Base-by-base conservation (phyloP, 352 stramenopile species). In the Globisporangium irregulare region DNA sequence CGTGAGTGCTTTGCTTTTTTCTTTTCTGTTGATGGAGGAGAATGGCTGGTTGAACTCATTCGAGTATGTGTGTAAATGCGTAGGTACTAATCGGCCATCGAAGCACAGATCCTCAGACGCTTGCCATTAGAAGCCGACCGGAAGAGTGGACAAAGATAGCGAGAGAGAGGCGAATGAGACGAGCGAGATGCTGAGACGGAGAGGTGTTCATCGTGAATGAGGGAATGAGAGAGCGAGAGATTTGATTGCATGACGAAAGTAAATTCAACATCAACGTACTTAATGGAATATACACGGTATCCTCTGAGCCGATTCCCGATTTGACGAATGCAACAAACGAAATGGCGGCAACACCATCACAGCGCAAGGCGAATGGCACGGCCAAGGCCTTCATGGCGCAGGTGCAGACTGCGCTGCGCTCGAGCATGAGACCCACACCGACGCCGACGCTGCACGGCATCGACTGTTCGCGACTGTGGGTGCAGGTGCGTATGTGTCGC, bases 391-490 rank as follows among this genome's bases (percentile, higher is more conserved):
- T 91, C 69, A 65, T 81, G 62, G 64, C 50, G 56, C 85, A 93
- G 71, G 73, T 93, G 66, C 74, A 84, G 62, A 62, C 64, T 7
- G 79, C 82, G 25, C 59, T 84, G 69, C 73, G 72, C 29, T 54
- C 64, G 50, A 77, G 79, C 24, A 72, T 67, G 43, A 73, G 81
- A 6, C 54, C 80, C 1, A 86, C 68, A n/a, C 74, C 76, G 22
- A 82, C 69, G 4, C 84, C 76, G 22, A 82, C 69, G 7, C 84
- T 92, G 59, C 75, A 80, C 22, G 87, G 83, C 20, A 64, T 91
- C 41, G 78, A 89, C 61, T 90, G 83, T 68, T 77, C 74, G 50
- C 85, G 87, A 8, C 80, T 92, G n/a, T 94, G 87, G 87, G 56
- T 94, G 59, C 87, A 94, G 78, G 84, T 89, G 57, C 7, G 32